Conservation (phyloP, 2,329 filamentous ascomycete species). For the Sordariomycetes sp. region DNA sequence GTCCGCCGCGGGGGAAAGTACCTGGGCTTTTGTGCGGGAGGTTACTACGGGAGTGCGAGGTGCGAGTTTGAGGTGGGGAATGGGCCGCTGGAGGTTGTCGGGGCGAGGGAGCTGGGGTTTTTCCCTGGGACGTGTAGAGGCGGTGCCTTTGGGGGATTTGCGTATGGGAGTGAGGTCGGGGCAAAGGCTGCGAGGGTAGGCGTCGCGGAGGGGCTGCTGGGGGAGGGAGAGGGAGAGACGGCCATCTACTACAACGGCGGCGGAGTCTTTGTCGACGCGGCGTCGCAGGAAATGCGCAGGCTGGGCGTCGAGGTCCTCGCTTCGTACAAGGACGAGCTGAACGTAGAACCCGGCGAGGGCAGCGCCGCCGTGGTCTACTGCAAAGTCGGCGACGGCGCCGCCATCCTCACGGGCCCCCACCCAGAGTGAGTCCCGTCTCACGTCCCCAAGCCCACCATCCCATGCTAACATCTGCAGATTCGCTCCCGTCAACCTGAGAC, state of each 20-base stretch:
- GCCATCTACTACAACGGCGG: slow-evolving; percentile 87
- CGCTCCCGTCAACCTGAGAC: slow-evolving; percentile 62
- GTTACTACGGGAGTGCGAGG: slow-evolving; percentile 69
- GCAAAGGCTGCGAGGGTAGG: slow-evolving; percentile 59
- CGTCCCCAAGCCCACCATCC: background rate
- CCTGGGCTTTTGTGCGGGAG: slow-evolving; percentile 86
- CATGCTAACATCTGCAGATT: slow-evolving; percentile 45
- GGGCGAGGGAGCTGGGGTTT: slow-evolving; percentile 73
- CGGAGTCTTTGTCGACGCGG: slow-evolving; percentile 77
- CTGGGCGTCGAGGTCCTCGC: slow-evolving; percentile 70
- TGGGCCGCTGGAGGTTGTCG: slow-evolving; percentile 68
- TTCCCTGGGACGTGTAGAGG: slow-evolving; percentile 80
- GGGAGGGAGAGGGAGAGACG: slow-evolving; percentile 35
- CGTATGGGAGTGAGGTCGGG: slow-evolving; percentile 78
- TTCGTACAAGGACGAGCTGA: slow-evolving; percentile 59
- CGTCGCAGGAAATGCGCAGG: slow-evolving; percentile 31
- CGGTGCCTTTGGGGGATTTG: slow-evolving; percentile 77
- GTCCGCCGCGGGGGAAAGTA: slow-evolving; percentile 77
- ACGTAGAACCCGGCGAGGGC: slow-evolving; percentile 61
- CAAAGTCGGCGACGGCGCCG: slow-evolving; percentile 67
- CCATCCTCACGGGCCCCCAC: slow-evolving; percentile 75
- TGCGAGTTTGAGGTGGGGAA: slow-evolving; percentile 93
- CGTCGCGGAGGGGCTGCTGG: slow-evolving; percentile 48
- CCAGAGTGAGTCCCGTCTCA: slow-evolving; percentile 51
- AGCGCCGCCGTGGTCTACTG: slow-evolving; percentile 75